Base-by-base conservation (phyloP, 2,329 filamentous ascomycete species). In the Plectosphaerella cucumerina region DNA sequence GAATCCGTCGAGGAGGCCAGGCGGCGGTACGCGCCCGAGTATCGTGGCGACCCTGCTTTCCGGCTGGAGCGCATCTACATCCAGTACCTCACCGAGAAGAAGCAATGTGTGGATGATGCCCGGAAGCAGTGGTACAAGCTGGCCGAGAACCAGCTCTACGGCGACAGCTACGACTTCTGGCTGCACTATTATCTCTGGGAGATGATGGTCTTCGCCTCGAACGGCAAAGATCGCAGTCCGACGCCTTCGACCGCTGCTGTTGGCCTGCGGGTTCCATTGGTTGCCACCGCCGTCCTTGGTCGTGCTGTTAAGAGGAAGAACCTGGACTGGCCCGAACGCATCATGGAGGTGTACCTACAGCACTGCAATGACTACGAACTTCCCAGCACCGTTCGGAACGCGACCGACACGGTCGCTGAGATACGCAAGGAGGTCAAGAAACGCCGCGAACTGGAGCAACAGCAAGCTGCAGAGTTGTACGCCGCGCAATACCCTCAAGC, bases 301-400 rank as follows among this genome's bases (percentile, higher is more conserved):
- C 82, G 88, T 51, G 93, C 89, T 9, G 78, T 85, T 14, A 70
- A 74, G 43, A 75, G 80, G 20, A 74, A 76, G 44, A 80, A 78
- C 3, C 69, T 94, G 17, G 88, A 94, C 64, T 89, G 85, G 80
- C 89, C 89, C 0, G 89, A 92, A 62, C 85, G 84, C 59, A 73
- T 92, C 31, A 73, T 92, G 58, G 85, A 90, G 50, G 77, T 90
- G 44, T 92, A 89, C 59, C 68, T 86, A 44, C 82, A 85, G 53
- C 89, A 93, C 65, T 96, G 92, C 65, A 91, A 96, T 65, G 90
- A 96, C 61, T 92, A 96, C 61, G 93, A 97, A 67, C 82, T 85
- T 50, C 85, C 89, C 1, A 78, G 87, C 22, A 85, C 85, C 46
- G 76, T 97, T 8, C 86, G 91, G 50, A 77, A 78, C 57, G 90